These are phyloP conservation scores for Penicillium atrosanguineum DNA, from an alignment of 495 filamentous ascomycete species.

Conservation along the genomic window DNA sequence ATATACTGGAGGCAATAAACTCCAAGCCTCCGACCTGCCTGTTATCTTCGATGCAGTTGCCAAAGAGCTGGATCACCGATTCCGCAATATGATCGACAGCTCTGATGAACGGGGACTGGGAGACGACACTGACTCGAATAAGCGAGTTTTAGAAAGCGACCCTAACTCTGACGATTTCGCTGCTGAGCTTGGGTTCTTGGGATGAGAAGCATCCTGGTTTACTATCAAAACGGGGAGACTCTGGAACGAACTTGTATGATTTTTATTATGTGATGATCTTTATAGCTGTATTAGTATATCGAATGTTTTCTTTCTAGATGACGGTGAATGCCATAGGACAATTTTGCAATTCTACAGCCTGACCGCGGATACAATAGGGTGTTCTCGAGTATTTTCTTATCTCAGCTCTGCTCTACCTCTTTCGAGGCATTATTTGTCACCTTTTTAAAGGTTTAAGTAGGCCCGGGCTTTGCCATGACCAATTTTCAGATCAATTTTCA, in stretches of 20 bases:
- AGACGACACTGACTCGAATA: conserved; percentile 11
- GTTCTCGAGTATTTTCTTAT: no score
- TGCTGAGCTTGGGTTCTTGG: neutral
- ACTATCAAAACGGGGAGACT: neutral
- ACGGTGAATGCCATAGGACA: neutral
- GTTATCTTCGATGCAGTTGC: conserved; percentile 24
- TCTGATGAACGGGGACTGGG: conserved; percentile 33
- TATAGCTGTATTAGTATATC: neutral
- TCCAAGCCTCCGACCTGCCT: conserved; percentile 19
- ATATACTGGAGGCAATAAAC: conserved; percentile 8
- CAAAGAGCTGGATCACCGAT: conserved; percentile 14
- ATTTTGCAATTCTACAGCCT: neutral
- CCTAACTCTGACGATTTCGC: neutral
- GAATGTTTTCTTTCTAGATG: neutral
- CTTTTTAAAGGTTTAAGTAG: no score
- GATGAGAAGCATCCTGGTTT: neutral
- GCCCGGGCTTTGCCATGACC: no score
- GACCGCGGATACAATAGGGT: neutral
- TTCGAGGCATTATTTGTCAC: no score
- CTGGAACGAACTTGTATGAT: conserved; percentile 1
- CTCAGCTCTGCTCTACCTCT: no score
- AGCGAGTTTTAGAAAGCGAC: conserved; percentile 20
- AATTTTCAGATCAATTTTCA: no score
- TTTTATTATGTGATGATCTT: conserved; percentile 1
- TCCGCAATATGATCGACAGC: conserved; percentile 28